Conservation (phyloP, 345 rosid genomes). For the Pseudoturritis turrita region DNA sequence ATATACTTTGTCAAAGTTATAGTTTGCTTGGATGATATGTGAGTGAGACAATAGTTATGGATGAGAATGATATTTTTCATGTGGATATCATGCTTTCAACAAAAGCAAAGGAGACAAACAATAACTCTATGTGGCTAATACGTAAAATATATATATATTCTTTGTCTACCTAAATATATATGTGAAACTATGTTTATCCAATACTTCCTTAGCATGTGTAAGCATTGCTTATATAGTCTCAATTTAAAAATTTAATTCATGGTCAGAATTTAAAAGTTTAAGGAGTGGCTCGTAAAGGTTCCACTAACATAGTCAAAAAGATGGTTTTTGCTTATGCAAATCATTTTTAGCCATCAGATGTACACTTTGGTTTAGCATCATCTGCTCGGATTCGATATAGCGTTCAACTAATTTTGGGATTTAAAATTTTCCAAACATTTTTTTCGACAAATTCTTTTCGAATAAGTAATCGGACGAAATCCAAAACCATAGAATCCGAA, state of each 20-base stretch:
- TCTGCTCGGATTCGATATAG: constrained; percentile 21
- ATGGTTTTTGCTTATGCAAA: constrained; percentile 35
- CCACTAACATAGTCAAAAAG: constrained; percentile 59
- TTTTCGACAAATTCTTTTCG: not conserved
- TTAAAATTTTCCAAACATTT: not conserved
- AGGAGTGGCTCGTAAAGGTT: constrained; percentile 35
- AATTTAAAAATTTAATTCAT: constrained; percentile 5
- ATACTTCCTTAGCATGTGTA: constrained; percentile 12
- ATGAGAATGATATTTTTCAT: constrained; percentile 34
- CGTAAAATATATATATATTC: constrained; percentile 19
- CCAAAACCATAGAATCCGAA: not conserved
- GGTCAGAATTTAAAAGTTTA: constrained; percentile 26
- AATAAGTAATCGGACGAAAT: constrained; percentile 4
- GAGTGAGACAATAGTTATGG: constrained; percentile 31
- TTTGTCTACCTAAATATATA: constrained; percentile 15
- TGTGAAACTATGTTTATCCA: constrained; percentile 10
- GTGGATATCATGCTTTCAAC: constrained; percentile 35
- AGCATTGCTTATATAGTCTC: constrained; percentile 20
- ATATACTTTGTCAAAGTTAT: constrained; percentile 22
- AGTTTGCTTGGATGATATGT: constrained; percentile 34
- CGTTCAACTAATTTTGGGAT: not conserved
- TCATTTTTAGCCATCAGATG: constrained; percentile 53
- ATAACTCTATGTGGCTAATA: constrained; percentile 30
- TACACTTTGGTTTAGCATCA: constrained; percentile 43
- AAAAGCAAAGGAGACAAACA: constrained; percentile 26